These are phyloP conservation scores for Elsinoe australis DNA, from an alignment of 2,329 filamentous ascomycete species.

Conservation along the genomic window DNA sequence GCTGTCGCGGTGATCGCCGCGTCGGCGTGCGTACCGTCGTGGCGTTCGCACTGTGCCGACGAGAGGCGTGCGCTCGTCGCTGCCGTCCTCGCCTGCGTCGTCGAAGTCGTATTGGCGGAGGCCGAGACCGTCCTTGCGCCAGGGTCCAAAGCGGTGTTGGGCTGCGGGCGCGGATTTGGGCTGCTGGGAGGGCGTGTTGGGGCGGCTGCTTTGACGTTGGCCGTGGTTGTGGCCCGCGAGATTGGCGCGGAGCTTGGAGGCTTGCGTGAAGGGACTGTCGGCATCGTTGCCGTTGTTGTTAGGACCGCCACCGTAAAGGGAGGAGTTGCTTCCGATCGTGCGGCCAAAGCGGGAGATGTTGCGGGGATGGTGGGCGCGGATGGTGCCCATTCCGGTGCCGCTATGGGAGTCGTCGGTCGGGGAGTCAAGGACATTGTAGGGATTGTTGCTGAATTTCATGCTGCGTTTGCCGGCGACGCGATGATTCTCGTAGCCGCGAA, in stretches of 20 bases:
- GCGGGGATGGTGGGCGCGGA: slow-evolving; percentile 59
- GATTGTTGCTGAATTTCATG: slow-evolving; percentile 88
- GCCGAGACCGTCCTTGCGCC: slow-evolving; percentile 50
- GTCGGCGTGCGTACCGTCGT: slow-evolving; percentile 36
- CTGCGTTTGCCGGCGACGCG: slow-evolving; percentile 70
- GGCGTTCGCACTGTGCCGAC: slow-evolving; percentile 58
- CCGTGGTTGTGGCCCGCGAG: slow-evolving; percentile 50
- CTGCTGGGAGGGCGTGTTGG: slow-evolving; percentile 54
- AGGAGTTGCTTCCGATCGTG: slow-evolving; percentile 56
- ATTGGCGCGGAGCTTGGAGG: slow-evolving; percentile 55
- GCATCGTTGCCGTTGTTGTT: too few species aligned
- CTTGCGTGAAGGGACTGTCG: slow-evolving; percentile 69
- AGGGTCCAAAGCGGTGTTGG: slow-evolving; percentile 32
- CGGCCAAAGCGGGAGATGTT: slow-evolving; percentile 75
- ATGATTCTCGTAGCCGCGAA: slow-evolving; percentile 57
- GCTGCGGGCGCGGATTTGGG: slow-evolving; percentile 44
- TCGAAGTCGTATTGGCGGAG: slow-evolving; percentile 68
- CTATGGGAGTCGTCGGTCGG: slow-evolving; percentile 26
- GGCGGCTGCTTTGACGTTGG: slow-evolving; percentile 57
- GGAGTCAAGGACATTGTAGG: slow-evolving; percentile 56
- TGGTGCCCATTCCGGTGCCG: slow-evolving; percentile 32
- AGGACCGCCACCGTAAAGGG: slow-evolving; percentile 47
- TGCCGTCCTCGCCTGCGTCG: slow-evolving; percentile 56
- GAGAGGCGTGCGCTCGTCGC: slow-evolving; percentile 74
- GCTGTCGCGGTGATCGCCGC: slow-evolving; percentile 46